A percentile compares a stretch with the other conserved stretches of the same genome.
phyloP scores from a whole-genome alignment of 306 rosid species.

The Astragalus glycyphyllos region DNA sequence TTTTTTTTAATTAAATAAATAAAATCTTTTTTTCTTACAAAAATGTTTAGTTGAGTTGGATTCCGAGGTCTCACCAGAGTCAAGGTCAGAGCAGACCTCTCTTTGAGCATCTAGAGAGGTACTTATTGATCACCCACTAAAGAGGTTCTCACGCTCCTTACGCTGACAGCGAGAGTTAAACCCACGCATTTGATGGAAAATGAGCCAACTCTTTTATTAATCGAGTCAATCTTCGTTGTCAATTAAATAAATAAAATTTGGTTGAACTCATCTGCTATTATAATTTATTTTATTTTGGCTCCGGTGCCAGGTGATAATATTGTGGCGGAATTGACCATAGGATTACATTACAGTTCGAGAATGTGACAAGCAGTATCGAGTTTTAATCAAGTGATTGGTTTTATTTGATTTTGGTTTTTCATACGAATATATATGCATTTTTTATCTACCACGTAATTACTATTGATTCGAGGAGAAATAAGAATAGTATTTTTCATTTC shows the following conservation, averaged over 20 bases:
- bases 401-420: background rate
- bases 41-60: too few species aligned
- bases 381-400: background rate
- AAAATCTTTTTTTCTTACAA: too few species aligned
- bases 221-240: too few species aligned
- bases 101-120: too few species aligned
- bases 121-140: too few species aligned
- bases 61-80: too few species aligned
- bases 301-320: background rate
- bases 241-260: background rate
- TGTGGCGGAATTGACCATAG: constrained; percentile 35
- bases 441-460: constrained; percentile 15
- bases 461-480: background rate
- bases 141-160: too few species aligned
- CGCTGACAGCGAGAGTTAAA: too few species aligned
- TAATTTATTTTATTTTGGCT: background rate
- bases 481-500: background rate
- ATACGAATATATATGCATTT: background rate
- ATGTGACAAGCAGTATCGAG: background rate
- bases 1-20: background rate
- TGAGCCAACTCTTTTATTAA: too few species aligned
- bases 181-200: too few species aligned
- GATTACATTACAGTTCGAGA: background rate
- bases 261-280: constrained; percentile 13
- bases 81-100: too few species aligned